These are phyloP conservation scores for Saccharomyces hybrid DNA, from an alignment of 1,139 yeast genomes.

Conservation along the genomic window DNA sequence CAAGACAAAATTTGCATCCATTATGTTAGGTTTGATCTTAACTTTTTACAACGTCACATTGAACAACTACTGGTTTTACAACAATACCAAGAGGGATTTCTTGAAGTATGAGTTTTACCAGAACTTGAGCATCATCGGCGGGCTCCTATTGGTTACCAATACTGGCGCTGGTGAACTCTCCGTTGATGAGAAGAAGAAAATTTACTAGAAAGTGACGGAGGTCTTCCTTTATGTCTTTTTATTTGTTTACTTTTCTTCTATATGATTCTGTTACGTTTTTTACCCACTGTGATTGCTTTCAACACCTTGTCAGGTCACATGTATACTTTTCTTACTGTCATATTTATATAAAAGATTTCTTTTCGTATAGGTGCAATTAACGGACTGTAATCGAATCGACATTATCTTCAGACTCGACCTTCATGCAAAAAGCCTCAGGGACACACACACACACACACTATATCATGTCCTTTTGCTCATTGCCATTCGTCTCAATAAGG, in stretches of 20 bases:
- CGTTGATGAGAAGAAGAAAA: conserved; percentile 92
- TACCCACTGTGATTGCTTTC: background rate
- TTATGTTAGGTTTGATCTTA: conserved; percentile 64
- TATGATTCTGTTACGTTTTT: background rate
- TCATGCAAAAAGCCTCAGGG: background rate
- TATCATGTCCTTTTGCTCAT: background rate
- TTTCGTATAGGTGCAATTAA: background rate
- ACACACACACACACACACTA: background rate
- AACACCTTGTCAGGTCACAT: background rate
- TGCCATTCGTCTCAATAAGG: background rate
- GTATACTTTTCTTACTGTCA: background rate
- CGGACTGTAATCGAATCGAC: background rate
- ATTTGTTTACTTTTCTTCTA: background rate
- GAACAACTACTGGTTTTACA: conserved; percentile 86
- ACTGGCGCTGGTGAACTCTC: conserved; percentile 97
- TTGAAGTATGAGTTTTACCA: conserved; percentile 92
- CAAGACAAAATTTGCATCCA: conserved; percentile 88
- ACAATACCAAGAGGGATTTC: conserved; percentile 70
- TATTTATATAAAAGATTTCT: background rate
- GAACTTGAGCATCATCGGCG: conserved; percentile 91
- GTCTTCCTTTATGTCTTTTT: background rate
- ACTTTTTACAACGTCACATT: conserved; percentile 69
- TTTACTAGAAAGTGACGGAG: conserved; percentile 42
- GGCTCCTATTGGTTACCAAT: conserved; percentile 79
- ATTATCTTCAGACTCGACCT: background rate